Evolutionary conservation across 2,329 filamentous ascomycete species (phyloP).

Genomic region (Trichoderma hamatum): DNA sequence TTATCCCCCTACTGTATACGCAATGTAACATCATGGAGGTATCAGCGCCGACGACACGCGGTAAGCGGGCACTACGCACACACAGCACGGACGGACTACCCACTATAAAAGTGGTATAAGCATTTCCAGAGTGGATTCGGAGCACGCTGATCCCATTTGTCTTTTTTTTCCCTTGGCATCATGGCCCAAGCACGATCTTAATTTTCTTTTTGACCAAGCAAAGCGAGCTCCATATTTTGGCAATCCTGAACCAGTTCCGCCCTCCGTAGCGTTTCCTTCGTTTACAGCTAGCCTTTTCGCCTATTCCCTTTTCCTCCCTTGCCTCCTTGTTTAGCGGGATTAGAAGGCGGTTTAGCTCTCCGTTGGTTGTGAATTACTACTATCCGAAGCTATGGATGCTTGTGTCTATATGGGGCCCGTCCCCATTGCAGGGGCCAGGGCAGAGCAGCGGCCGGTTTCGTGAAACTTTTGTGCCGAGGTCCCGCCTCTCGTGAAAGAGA

Average conservation of each 20-base stretch:
- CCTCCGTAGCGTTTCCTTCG: background rate
- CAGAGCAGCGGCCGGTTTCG: background rate
- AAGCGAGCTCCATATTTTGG: background rate
- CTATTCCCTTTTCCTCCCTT: background rate
- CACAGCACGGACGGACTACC: too few relatives aligned
- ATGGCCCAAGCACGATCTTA: background rate
- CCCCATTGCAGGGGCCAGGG: background rate
- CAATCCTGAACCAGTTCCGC: background rate
- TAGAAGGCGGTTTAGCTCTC: background rate
- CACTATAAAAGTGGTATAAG: background rate
- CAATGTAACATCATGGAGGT: background rate
- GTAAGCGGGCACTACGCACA: background rate
- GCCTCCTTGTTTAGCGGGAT: background rate
- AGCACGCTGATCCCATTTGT: background rate
- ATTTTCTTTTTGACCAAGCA: background rate
- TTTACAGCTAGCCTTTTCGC: background rate
- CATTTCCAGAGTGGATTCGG: background rate
- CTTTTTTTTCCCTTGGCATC: background rate
- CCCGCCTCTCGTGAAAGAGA: background rate
- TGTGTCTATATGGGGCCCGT: background rate
- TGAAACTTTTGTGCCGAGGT: slow-evolving; percentile 14
- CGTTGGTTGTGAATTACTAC: background rate
- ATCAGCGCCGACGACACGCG: background rate
- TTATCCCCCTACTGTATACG: background rate
- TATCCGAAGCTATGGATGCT: background rate